Evolutionary conservation across 2,329 filamentous ascomycete genomes (phyloP).

Genomic region (Sphaerulina musiva): DNA sequence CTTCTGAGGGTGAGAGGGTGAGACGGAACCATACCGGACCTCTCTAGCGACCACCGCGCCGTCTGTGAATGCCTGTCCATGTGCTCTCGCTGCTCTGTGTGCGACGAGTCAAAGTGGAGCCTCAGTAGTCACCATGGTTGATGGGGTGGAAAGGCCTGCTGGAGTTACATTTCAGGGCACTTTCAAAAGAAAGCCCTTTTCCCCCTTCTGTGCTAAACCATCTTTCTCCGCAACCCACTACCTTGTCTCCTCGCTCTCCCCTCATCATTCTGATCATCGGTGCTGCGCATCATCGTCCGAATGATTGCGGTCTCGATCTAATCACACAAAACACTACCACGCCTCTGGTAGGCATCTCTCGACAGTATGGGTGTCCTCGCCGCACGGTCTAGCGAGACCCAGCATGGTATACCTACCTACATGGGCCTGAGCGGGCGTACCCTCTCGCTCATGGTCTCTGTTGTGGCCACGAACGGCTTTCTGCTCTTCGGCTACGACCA

Average conservation of each 20-base stretch:
- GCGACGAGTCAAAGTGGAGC: not conserved
- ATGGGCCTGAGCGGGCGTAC: slow-evolving; percentile 54
- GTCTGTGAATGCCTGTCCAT: too few relatives aligned
- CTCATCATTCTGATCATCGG: not conserved
- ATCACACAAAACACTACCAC: not conserved
- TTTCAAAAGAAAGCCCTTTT: not conserved
- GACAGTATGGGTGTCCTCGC: slow-evolving; percentile 16
- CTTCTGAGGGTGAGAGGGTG: too few relatives aligned
- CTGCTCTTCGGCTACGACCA: slow-evolving; percentile 12
- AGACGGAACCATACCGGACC: too few relatives aligned
- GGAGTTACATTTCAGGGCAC: not conserved
- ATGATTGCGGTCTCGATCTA: not conserved
- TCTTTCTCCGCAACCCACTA: not conserved
- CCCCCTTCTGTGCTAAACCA: not conserved
- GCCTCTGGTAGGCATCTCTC: slow-evolving; percentile 2
- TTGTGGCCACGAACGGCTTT: slow-evolving; percentile 55
- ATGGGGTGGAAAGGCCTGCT: not conserved
- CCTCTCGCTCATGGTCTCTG: slow-evolving; percentile 53
- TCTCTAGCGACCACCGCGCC: too few relatives aligned
- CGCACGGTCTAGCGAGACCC: slow-evolving; percentile 20
- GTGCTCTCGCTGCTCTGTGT: not conserved
- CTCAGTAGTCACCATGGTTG: not conserved
- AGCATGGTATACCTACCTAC: slow-evolving; percentile 41
- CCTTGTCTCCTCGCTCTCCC: not conserved
- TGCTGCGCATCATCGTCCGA: not conserved